Evolutionary conservation across 345 rosid species (phyloP), one percentile per base, ranked within the genome.

Genomic region (Ceriops tagal): DNA sequence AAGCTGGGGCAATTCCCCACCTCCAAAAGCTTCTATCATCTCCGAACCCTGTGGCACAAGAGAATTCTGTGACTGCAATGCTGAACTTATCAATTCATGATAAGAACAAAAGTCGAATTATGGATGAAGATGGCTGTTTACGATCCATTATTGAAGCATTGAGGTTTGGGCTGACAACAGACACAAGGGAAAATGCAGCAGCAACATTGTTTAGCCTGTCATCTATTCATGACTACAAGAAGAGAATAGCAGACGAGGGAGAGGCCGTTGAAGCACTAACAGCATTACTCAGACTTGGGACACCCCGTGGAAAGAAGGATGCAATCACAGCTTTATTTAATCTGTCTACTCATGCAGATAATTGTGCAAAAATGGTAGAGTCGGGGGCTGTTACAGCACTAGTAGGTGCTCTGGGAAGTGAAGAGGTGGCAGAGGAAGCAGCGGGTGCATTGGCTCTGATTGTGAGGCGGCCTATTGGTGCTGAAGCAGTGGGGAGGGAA

Each of bases 131-230:
- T 1, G 92, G 88, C 51, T 96, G 97, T 74, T 78, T 96, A 69
- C 80, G 80, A 66, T 84, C 92, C 2, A 86, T 92, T 15, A 92
- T 92, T 7, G 82, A 82, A 18, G 97, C 90, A 7, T 78, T 92
- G 65, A 88, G 86, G 47, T 76, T 76, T 5, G 98, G 99, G 51
- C 81, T 84, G 30, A 87, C 98, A 11, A 89, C 86, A 21, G 93
- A 89, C 60, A 92, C 93, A 0, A 89, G 91, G 78, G 96, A 96
- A 79, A 96, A 96, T 57, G 99, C 98, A 20, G 97, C 98, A 1
- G 98, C 98, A 0, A 92, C 98, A 11, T 70, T 96, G 77, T 92
- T 96, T 53, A 96, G 98, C 80, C 83, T 96, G 57, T 92, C 96
- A 35, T 88, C 97, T 0, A 93, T 96, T 64, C 97, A 92, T 49